Conservation (phyloP, 2,329 filamentous ascomycete genomes). For the Aspergillus sp. region DNA sequence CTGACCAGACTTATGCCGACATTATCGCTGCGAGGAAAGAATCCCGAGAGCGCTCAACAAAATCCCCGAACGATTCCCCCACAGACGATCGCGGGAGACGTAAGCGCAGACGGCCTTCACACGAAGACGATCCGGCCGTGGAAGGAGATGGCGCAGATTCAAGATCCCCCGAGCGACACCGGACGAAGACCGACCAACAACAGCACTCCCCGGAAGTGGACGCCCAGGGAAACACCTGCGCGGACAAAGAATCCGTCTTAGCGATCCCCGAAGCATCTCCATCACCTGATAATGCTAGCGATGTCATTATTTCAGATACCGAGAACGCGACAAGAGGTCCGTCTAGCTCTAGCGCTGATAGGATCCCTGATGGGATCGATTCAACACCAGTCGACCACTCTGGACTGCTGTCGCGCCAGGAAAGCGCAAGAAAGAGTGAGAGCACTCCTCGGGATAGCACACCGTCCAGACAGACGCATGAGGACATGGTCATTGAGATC, state of each 20-base stretch:
- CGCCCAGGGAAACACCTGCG: neutral
- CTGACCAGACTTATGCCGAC: slow-evolving; percentile 47
- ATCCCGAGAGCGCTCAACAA: slow-evolving; percentile 27
- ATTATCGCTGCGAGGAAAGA: slow-evolving; percentile 43
- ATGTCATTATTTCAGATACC: no score
- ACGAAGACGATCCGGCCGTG: slow-evolving; percentile 4
- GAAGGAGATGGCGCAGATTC: neutral
- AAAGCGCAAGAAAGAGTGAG: no score
- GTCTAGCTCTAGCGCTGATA: no score
- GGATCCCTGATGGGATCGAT: no score
- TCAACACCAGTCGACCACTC: no score
- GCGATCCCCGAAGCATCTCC: no score
- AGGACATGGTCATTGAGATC: slow-evolving; percentile 59
- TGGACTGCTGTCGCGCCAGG: no score
- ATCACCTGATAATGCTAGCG: no score
- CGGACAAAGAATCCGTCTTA: neutral
- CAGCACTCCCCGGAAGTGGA: no score
- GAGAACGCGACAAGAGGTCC: no score
- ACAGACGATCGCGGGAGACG: slow-evolving; percentile 12
- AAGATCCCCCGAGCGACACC: neutral
- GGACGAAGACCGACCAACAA: neutral
- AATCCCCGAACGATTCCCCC: slow-evolving; percentile 3
- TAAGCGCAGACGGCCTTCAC: slow-evolving; percentile 27
- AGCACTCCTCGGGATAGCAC: no score
- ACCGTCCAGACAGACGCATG: slow-evolving; percentile 8